A percentile compares a stretch with the other conserved stretches of the same genome.
phyloP scores from a whole-genome alignment of 1,139 yeast genomes.

The Trichomonascaceae sp. region DNA sequence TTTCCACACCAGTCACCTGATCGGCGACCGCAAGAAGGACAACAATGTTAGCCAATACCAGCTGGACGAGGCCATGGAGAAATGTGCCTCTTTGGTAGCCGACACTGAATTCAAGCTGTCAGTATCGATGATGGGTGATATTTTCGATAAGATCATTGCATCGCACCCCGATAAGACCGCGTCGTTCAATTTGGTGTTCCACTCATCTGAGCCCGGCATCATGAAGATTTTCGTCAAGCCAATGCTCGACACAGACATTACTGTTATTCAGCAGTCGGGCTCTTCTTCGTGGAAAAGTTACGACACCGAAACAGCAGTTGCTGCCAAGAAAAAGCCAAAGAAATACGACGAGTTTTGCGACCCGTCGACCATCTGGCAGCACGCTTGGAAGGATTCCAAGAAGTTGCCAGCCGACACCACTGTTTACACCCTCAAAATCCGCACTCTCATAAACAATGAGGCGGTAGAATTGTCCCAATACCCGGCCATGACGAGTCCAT shows the following conservation, averaged over 20 bases:
- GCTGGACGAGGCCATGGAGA: slow-evolving; percentile 13
- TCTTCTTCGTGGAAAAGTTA: not conserved
- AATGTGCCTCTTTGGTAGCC: slow-evolving; percentile 41
- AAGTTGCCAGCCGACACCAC: slow-evolving; percentile 12
- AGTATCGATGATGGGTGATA: slow-evolving; percentile 39
- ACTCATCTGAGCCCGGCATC: slow-evolving; percentile 12
- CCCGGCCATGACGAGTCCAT: slow-evolving; percentile 8
- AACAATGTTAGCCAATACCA: slow-evolving; percentile 1
- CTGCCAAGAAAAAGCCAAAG: not conserved
- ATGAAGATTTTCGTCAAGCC: slow-evolving; percentile 23
- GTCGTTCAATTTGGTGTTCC: slow-evolving; percentile 19
- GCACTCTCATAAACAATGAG: slow-evolving; percentile 8
- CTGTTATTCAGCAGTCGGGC: slow-evolving; percentile 10
- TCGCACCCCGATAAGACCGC: slow-evolving; percentile 15
- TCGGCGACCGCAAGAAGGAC: slow-evolving; percentile 2
- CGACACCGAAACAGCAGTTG: not conserved
- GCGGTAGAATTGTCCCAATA: slow-evolving; percentile 7
- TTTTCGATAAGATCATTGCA: slow-evolving; percentile 33
- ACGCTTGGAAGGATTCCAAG: slow-evolving; percentile 8
- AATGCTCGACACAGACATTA: slow-evolving; percentile 18
- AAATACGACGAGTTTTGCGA: slow-evolving; percentile 8
- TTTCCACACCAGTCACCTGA: slow-evolving; percentile 32
- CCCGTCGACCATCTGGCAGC: slow-evolving; percentile 13
- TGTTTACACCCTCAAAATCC: slow-evolving; percentile 8
- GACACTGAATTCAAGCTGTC: slow-evolving; percentile 60